Conservation (phyloP, 202 grass and related monocot species). For the Brachypodium distachyon region DNA sequence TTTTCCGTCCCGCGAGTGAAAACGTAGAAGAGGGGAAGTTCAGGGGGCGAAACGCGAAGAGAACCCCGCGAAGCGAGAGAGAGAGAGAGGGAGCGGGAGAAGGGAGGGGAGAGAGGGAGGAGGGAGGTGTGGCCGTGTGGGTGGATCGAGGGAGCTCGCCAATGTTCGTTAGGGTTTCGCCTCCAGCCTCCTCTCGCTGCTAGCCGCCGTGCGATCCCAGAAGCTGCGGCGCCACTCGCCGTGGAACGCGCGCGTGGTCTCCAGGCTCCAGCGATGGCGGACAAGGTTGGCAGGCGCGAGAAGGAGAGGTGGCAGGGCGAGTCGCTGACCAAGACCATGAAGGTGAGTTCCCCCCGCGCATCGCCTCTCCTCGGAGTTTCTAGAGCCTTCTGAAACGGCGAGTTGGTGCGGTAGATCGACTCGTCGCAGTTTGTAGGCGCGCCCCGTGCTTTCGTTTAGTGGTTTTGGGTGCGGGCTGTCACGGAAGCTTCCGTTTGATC, state of each 20-base stretch:
- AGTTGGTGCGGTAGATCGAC: background rate
- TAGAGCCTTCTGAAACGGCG: background rate
- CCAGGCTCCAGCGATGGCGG: background rate
- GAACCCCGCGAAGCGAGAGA: background rate
- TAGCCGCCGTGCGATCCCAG: background rate
- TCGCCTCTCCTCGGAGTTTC: background rate
- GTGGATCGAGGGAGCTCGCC: background rate
- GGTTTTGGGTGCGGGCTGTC: background rate
- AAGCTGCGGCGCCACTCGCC: background rate
- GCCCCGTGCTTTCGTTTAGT: background rate
- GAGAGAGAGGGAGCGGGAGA: background rate
- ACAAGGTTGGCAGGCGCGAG: background rate
- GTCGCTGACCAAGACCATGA: conserved; percentile 23
- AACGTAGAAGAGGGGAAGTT: background rate
- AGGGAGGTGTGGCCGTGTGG: background rate
- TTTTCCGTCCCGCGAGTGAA: background rate
- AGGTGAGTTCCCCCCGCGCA: conserved; percentile 33
- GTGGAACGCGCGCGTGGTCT: background rate
- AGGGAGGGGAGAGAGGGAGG: background rate
- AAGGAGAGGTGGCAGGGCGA: conserved; percentile 13
- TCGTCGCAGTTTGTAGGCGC: background rate
- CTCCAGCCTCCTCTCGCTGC: background rate
- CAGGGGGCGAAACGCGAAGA: background rate
- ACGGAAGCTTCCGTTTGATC: background rate
- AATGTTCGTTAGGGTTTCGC: conserved; percentile 56